Percentiles rank a stretch among this genome's conserved stretches.
Evolutionary conservation across 225 moss, liverwort and hornwort genomes (phyloP).

Genomic region (Lunularia cruciata): DNA sequence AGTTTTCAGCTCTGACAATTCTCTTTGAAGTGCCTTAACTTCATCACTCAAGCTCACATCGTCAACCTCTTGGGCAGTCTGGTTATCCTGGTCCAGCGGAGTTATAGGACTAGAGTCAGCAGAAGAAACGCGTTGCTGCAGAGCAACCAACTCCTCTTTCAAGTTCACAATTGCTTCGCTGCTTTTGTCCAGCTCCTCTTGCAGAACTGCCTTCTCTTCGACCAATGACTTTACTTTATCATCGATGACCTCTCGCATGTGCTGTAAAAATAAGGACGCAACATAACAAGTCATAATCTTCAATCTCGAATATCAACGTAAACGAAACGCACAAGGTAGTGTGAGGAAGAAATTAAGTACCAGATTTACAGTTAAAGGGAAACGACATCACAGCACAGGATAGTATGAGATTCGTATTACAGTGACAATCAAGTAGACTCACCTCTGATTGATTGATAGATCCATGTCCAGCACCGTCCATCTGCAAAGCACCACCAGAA

Average conservation of each 20-base stretch:
- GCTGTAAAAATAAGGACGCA: conserved; percentile 13
- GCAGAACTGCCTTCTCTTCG: conserved; percentile 33
- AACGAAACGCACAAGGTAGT: background rate
- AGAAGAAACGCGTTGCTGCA: conserved; percentile 22
- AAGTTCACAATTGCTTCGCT: conserved; percentile 24
- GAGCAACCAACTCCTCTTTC: conserved; percentile 27
- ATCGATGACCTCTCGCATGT: conserved; percentile 27
- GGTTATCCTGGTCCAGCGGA: background rate
- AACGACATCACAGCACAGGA: too few relatives aligned
- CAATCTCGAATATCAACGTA: background rate
- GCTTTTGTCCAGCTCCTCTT: conserved; percentile 32
- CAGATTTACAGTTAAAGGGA: background rate
- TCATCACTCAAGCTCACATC: background rate
- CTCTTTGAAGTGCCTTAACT: conserved; percentile 7
- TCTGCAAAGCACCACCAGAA: conserved; percentile 20
- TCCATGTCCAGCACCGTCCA: conserved; percentile 39
- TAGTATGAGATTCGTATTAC: background rate
- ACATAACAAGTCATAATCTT: background rate
- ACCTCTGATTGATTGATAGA: conserved; percentile 39
- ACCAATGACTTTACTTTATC: conserved; percentile 30
- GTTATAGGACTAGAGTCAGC: conserved; percentile 18
- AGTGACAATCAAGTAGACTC: conserved; percentile 6
- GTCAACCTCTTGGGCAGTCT: conserved; percentile 11
- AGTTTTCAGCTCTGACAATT: conserved; percentile 22
- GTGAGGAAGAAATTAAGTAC: background rate